Conservation (phyloP, 495 filamentous ascomycete species). For the Talaromyces nanjingensis region DNA sequence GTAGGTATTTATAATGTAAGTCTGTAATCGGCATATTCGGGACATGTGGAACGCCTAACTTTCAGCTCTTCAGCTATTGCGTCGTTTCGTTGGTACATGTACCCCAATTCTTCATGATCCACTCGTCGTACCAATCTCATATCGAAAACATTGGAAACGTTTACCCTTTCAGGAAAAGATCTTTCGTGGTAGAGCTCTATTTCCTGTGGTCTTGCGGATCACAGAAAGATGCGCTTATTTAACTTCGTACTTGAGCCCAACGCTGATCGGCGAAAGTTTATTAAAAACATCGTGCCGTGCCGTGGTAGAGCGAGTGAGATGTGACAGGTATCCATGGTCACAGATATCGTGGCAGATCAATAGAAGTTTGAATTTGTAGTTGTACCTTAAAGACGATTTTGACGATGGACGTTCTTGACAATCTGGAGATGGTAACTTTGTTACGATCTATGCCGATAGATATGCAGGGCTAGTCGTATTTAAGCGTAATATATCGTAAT, state of each 20-base stretch:
- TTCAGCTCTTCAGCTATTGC: neutral
- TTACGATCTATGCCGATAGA: neutral
- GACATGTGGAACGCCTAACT: neutral
- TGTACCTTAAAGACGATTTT: neutral
- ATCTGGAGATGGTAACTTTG: neutral
- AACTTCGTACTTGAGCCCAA: neutral
- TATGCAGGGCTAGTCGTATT: neutral
- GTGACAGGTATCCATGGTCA: neutral
- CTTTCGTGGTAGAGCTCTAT: no score
- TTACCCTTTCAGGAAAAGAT: no score
- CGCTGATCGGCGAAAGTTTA: neutral
- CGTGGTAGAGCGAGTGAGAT: neutral
- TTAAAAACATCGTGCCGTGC: neutral
- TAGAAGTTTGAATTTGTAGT: neutral
- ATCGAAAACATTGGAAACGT: no score
- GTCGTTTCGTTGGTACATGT: neutral
- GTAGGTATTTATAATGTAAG: neutral
- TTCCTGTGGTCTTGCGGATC: neutral
- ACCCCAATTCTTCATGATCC: neutral
- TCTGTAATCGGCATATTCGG: neutral
- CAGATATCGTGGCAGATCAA: neutral
- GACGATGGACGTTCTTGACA: neutral
- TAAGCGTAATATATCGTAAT: neutral
- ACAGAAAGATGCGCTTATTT: neutral
- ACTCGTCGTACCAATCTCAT: neutral